Evolutionary conservation across 1,284 basidiomycete genomes (phyloP).

Genomic region (Neolentinus lepideus): DNA sequence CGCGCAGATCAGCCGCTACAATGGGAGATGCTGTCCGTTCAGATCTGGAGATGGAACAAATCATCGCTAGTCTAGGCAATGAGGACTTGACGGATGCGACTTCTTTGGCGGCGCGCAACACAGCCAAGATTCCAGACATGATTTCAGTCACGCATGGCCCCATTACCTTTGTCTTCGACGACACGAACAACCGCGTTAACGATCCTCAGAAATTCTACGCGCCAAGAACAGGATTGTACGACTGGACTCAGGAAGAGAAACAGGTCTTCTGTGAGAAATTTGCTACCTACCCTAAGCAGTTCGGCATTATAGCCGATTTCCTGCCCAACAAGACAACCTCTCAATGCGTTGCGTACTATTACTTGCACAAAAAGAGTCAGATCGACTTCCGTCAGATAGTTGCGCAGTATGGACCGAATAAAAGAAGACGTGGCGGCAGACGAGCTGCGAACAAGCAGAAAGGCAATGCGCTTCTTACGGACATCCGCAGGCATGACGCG

Average conservation of each 20-base stretch:
- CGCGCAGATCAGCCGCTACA: conserved; percentile 62
- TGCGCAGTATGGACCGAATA: conserved; percentile 54
- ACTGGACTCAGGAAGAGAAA: conserved; percentile 89
- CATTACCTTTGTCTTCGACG: conserved; percentile 67
- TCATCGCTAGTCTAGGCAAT: conserved; percentile 87
- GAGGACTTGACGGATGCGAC: conserved; percentile 91
- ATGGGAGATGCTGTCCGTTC: conserved; percentile 90
- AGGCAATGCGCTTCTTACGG: conserved; percentile 71
- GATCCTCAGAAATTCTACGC: conserved; percentile 79
- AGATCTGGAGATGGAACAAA: conserved; percentile 96
- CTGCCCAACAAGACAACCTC: conserved; percentile 82
- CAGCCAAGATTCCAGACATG: conserved; percentile 94
- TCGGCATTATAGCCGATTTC: conserved; percentile 79
- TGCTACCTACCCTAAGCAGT: conserved; percentile 87
- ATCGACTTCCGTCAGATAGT: conserved; percentile 82
- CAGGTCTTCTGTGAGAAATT: conserved; percentile 77
- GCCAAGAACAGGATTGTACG: conserved; percentile 60
- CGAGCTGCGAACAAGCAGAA: conserved; percentile 60
- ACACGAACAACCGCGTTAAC: conserved; percentile 77
- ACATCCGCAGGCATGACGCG: conserved; percentile 71
- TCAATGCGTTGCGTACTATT: conserved; percentile 93
- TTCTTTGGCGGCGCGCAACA: conserved; percentile 78
- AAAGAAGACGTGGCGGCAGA: conserved; percentile 46
- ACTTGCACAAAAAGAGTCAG: conserved; percentile 85
- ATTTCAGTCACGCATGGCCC: conserved; percentile 60